Evolutionary conservation across 345 rosid species (phyloP), one percentile per base, ranked within the genome.

Genomic region (Geranium rotundifolium): DNA sequence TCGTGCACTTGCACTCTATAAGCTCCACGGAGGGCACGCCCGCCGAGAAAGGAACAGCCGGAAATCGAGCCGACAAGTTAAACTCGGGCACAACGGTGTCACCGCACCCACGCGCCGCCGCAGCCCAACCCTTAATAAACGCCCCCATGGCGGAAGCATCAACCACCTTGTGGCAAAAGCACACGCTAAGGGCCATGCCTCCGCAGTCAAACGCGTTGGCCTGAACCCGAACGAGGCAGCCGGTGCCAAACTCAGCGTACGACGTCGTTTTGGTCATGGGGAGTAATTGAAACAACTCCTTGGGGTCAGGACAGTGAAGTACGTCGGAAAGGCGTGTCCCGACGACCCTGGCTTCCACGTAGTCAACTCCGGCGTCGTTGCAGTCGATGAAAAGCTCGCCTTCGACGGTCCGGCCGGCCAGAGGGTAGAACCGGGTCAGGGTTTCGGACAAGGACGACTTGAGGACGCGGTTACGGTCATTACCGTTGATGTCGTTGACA

Each of bases 181-280:
- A 70, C 8, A 60, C 5, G 7, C 59, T 71, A 20, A 74, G 17
- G 4, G 68, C 71, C 46, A 74, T 10, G 17, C 74, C 74, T 4
- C 73, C 74, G 55, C 71, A 59, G 8, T 31, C 58, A 64, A 83
- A 78, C 68, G 63, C 72, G n/a, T 20, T 80, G 39, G 63, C 73
- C 13, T 80, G 82, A 41, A 78, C 73, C 3, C 72, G 64, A 31
- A 80, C 20, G 54, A 72, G 65, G 61, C 65, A 69, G 62, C 76
- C 73, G 39, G 71, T 31, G 41, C 60, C 66, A 0, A 71, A 66
- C 72, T 74, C 70, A 18, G 39, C 15, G 5, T 7, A 10, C 2
- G 61, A 55, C 31, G 34, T 13, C 8, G 29, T 34, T 1, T 17
- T 31, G 0, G n/a, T n/a, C n/a, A n/a, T n/a, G n/a, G 71, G 71